Conservation (phyloP, 371 early-diverging fungal species). For the Mucor ambiguus region DNA sequence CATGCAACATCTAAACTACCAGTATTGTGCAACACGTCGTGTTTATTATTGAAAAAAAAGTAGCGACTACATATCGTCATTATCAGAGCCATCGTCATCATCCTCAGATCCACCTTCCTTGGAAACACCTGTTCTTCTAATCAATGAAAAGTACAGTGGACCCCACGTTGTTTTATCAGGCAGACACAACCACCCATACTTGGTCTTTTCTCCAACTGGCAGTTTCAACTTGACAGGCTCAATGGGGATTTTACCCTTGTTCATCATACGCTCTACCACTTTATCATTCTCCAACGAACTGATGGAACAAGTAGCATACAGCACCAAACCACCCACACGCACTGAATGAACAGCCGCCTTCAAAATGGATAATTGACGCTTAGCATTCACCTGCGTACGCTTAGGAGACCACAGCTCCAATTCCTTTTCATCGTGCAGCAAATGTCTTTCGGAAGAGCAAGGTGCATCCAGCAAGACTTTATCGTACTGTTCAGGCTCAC, state of each 20-base stretch:
- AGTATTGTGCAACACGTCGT: not conserved
- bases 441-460: slow-evolving; percentile 77
- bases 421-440: slow-evolving; percentile 57
- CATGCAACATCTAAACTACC: not conserved
- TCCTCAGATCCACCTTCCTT: slow-evolving; percentile 25
- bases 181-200: slow-evolving; percentile 61
- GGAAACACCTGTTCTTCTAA: slow-evolving; percentile 42
- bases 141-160: slow-evolving; percentile 57
- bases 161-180: slow-evolving; percentile 66
- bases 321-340: slow-evolving; percentile 59
- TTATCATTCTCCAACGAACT: slow-evolving; percentile 72
- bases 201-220: slow-evolving; percentile 60
- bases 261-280: slow-evolving; percentile 56
- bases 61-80: not conserved
- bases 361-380: slow-evolving; percentile 61
- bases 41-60: not conserved
- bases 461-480: slow-evolving; percentile 78
- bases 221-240: slow-evolving; percentile 43
- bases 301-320: slow-evolving; percentile 79
- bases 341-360: slow-evolving; percentile 63
- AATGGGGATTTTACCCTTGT: slow-evolving; percentile 43
- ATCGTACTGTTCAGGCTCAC: slow-evolving; percentile 56
- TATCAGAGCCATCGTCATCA: slow-evolving; percentile 17
- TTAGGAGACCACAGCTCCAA: slow-evolving; percentile 56
- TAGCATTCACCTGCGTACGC: slow-evolving; percentile 54